Evolutionary conservation across 192 early-diverging fungal genomes (phyloP).

Genomic region (Entomortierella lignicola): DNA sequence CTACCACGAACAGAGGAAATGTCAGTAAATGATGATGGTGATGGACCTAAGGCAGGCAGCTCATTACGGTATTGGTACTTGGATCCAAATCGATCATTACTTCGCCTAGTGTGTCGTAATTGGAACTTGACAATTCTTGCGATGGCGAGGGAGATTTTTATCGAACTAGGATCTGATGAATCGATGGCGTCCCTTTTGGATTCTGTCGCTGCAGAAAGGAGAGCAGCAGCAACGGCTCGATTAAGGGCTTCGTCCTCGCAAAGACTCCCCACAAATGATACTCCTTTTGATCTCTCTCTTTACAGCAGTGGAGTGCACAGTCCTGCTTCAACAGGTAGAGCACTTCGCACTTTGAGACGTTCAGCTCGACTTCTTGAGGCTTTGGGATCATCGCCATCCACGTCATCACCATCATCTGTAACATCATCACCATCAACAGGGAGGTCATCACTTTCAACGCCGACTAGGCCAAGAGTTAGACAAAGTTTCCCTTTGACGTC

Average conservation of each 20-base stretch:
- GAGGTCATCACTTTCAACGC: not conserved
- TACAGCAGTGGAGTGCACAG: not conserved
- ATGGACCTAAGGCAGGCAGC: constrained; percentile 16
- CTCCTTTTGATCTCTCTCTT: too few species aligned
- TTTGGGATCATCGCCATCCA: not conserved
- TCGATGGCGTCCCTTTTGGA: constrained; percentile 9
- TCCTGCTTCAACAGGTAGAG: not conserved
- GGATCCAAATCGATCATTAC: constrained; percentile 7
- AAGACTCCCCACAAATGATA: too few species aligned
- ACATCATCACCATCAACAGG: not conserved
- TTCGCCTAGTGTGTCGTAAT: constrained; percentile 24
- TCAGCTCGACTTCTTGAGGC: constrained; percentile 7
- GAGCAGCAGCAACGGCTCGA: not conserved
- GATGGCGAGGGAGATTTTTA: constrained; percentile 29
- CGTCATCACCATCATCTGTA: not conserved
- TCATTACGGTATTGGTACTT: constrained; percentile 20
- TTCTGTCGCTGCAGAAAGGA: not conserved
- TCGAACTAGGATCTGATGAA: constrained; percentile 20
- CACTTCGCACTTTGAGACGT: not conserved
- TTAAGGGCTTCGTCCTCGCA: not conserved
- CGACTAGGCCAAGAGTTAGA: too few species aligned
- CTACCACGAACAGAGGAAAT: not conserved
- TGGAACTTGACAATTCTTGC: constrained; percentile 29
- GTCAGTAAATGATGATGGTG: constrained; percentile 18
- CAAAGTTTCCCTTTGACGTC: too few species aligned